phyloP scores from a whole-genome alignment of 2,329 filamentous ascomycete genomes.

The Coniochaeta sp. region DNA sequence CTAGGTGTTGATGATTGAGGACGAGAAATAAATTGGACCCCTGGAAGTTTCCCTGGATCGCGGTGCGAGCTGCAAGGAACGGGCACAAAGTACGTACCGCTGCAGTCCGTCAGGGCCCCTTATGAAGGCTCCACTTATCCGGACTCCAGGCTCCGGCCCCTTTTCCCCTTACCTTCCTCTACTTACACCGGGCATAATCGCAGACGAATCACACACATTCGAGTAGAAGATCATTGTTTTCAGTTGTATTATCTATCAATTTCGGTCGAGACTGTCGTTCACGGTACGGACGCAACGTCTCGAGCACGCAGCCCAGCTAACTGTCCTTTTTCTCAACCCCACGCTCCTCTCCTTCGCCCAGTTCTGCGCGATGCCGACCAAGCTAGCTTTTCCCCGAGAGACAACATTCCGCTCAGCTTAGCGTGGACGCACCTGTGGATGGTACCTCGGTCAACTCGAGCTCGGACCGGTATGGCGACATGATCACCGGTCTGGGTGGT shows the following conservation, averaged over 20 bases:
- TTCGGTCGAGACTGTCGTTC: too few species aligned
- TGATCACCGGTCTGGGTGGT: background rate
- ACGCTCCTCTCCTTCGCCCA: background rate
- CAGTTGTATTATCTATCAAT: too few species aligned
- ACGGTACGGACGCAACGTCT: background rate
- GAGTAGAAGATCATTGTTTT: too few species aligned
- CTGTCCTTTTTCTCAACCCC: background rate
- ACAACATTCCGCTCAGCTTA: background rate
- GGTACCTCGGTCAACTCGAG: background rate
- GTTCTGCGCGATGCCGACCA: background rate
- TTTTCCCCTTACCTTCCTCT: background rate
- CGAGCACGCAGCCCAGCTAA: background rate
- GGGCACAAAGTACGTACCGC: too few species aligned
- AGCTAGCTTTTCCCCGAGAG: background rate
- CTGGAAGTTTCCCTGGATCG: background rate
- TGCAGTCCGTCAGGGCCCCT: too few species aligned
- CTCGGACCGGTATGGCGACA: background rate
- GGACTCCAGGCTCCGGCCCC: background rate
- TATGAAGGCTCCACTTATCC: background rate
- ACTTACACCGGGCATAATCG: background rate
- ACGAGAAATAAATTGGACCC: background rate
- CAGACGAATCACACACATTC: background rate
- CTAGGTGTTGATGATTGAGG: background rate
- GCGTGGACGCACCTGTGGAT: background rate
- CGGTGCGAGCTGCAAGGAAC: background rate